A percentile compares a stretch with the other conserved stretches of the same genome.
Evolutionary conservation across 352 stramenopile species (phyloP).

Genomic region (Pythium scleroteichum): DNA sequence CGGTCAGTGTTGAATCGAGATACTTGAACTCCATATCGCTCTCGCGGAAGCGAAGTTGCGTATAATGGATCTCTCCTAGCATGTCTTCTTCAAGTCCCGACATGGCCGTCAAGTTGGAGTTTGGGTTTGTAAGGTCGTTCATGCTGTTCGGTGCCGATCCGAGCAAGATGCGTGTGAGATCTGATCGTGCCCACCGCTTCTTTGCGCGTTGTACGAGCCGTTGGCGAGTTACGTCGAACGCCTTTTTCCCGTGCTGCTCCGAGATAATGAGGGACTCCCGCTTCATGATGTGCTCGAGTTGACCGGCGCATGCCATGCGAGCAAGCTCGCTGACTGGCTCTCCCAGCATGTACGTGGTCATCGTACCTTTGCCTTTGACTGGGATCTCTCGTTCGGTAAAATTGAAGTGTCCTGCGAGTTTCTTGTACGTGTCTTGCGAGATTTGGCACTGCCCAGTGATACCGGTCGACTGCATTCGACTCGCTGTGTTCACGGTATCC

Average conservation of each 20-base stretch:
- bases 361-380: slow-evolving; percentile 84
- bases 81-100: slow-evolving; percentile 63
- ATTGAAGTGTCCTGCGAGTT: slow-evolving; percentile 68
- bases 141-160: slow-evolving; percentile 47
- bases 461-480: slow-evolving; percentile 89
- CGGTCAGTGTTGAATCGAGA: slow-evolving; percentile 56
- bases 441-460: slow-evolving; percentile 78
- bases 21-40: slow-evolving; percentile 77
- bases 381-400: slow-evolving; percentile 84
- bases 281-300: slow-evolving; percentile 70
- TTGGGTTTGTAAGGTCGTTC: slow-evolving; percentile 32
- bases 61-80: slow-evolving; percentile 56
- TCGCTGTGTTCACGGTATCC: slow-evolving; percentile 91
- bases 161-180: slow-evolving; percentile 53
- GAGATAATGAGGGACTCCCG: slow-evolving; percentile 64
- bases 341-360: slow-evolving; percentile 84
- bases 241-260: slow-evolving; percentile 39
- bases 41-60: slow-evolving; percentile 68
- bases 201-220: slow-evolving; percentile 50
- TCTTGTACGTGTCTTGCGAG: slow-evolving; percentile 82
- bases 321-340: slow-evolving; percentile 68
- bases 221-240: slow-evolving; percentile 55
- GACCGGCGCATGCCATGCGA: slow-evolving; percentile 51
- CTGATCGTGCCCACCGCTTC: slow-evolving; percentile 58
- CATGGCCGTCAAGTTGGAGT: slow-evolving; percentile 35